Evolutionary conservation across 139 green algal species (phyloP), one percentile per base, ranked within the genome.

Genomic region (Nannochloris sp.): DNA sequence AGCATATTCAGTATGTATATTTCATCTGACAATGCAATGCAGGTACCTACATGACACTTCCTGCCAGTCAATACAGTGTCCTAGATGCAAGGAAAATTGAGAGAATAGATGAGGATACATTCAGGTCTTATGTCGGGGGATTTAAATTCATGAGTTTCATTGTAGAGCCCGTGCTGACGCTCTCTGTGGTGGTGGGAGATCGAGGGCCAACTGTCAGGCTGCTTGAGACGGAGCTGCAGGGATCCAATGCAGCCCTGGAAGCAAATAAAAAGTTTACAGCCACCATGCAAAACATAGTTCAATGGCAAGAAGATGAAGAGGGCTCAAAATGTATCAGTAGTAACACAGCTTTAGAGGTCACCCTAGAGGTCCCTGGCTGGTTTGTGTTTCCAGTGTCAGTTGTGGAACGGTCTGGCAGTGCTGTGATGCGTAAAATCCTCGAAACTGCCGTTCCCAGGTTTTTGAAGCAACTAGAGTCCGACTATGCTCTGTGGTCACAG

Each of bases 61-160:
- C 88, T 21, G 87, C 85, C 15, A 86, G 74, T 66, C 88, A 95
- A 64, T 95, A 95, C 59, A 87, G 74, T 4, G 87, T 95, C 23
- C 72, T 95, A 37, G 88, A 95, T 55, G 88, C 83, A 9, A 48
- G 76, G 55, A 64, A 66, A 24, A 85, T 93, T 16, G 88, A 95
- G 67, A 75, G 88, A 5, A 60, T 95, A 12, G 75, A 87, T 54
- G 88, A 90, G 9, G 61, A 71, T 62, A 92, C 81, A 8, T 93
- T 92, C 69, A 66, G 69, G 21, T 92, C 83, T 66, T 85, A 89
- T 56, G 84, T 92, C 2, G 76, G 75, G 19, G 68, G 69, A 24
- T 48, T 95, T 23, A 61, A 64, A 0, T 84, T 95, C 67, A 70
- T 95, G 2, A 74, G 67, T 14, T 87, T 89, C 18, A 51, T 48